These are phyloP conservation scores for Nymphaea thermarum DNA, from an alignment of 164 flowering plant species.

Conservation along the genomic window DNA sequence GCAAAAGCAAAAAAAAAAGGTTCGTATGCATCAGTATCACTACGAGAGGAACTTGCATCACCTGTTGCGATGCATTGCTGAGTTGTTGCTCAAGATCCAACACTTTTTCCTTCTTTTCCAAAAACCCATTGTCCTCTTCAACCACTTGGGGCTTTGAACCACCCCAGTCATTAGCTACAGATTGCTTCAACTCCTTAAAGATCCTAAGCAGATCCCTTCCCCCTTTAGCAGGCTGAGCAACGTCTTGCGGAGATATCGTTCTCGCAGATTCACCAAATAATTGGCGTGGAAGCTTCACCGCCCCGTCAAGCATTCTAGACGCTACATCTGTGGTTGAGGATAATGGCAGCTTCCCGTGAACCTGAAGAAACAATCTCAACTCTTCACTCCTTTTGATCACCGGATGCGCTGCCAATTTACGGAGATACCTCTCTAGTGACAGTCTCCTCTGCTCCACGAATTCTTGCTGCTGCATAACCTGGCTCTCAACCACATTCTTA, in stretches of 20 bases:
- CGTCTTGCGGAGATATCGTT: constrained; percentile 45
- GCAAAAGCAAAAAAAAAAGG: neutral
- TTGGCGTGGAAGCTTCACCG: constrained; percentile 77
- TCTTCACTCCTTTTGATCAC: constrained; percentile 77
- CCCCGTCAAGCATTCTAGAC: constrained; percentile 90
- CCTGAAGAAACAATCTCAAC: constrained; percentile 68
- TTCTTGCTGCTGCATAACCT: constrained; percentile 97
- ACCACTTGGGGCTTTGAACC: constrained; percentile 46
- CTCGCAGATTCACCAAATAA: constrained; percentile 51
- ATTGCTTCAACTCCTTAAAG: constrained; percentile 86
- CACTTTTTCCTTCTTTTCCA: constrained; percentile 78
- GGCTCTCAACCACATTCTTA: constrained; percentile 91
- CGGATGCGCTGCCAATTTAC: constrained; percentile 70
- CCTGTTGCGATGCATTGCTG: constrained; percentile 74
- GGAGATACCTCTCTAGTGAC: constrained; percentile 84
- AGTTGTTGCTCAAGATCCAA: constrained; percentile 70
- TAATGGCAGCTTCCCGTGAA: constrained; percentile 70
- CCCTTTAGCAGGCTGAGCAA: constrained; percentile 77
- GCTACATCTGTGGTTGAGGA: constrained; percentile 58
- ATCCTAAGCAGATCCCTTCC: constrained; percentile 86
- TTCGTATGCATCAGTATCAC: neutral
- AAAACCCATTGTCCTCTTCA: constrained; percentile 87
- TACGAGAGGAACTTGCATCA: constrained; percentile 4
- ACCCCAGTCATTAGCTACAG: constrained; percentile 82
- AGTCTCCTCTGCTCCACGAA: constrained; percentile 89